Evolutionary conservation across 805 yeast species (phyloP).

Genomic region (Wickerhamiella nectarea): DNA sequence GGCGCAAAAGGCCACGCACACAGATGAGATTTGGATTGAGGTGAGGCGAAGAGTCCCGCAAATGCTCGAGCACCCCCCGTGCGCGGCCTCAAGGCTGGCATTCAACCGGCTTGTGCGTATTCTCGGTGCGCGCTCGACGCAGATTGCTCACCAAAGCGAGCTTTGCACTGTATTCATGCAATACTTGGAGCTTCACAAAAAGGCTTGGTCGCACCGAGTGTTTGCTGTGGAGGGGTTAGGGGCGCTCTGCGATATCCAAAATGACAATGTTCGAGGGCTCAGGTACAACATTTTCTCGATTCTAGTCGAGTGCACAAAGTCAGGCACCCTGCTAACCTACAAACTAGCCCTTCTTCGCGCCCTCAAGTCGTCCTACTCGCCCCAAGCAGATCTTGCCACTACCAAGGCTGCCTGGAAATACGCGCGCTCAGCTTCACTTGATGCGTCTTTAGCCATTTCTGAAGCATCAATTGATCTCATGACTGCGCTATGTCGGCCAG

Average conservation of each 20-base stretch:
- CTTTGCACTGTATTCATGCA: conserved; percentile 3
- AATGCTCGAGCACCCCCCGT: conserved; percentile 3
- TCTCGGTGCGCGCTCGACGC: conserved; percentile 1
- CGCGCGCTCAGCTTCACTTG: conserved; percentile 20
- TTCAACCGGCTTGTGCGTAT: conserved; percentile 1
- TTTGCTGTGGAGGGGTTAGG: conserved; percentile 2
- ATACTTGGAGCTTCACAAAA: conserved; percentile 7
- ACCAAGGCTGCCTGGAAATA: conserved; percentile 24
- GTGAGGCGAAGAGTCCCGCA: background rate
- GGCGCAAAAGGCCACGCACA: background rate
- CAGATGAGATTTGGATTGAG: background rate
- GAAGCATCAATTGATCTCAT: conserved; percentile 24
- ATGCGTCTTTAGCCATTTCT: conserved; percentile 22
- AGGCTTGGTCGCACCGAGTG: conserved; percentile 3
- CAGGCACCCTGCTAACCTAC: conserved; percentile 12
- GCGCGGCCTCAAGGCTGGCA: conserved; percentile 5
- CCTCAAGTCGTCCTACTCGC: conserved; percentile 3
- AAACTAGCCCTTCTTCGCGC: conserved; percentile 16
- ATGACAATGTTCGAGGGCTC: conserved; percentile 15
- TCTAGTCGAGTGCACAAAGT: conserved; percentile 14
- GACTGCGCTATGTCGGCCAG: conserved; percentile 18
- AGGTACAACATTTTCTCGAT: conserved; percentile 15
- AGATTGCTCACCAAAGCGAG: conserved; percentile 3
- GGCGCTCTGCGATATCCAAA: conserved; percentile 5
- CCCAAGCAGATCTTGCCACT: conserved; percentile 23